A percentile compares a stretch with the other conserved stretches of the same genome.
phyloP scores from a whole-genome alignment of 2,329 filamentous ascomycete species.

The Blastomyces emzantsi region DNA sequence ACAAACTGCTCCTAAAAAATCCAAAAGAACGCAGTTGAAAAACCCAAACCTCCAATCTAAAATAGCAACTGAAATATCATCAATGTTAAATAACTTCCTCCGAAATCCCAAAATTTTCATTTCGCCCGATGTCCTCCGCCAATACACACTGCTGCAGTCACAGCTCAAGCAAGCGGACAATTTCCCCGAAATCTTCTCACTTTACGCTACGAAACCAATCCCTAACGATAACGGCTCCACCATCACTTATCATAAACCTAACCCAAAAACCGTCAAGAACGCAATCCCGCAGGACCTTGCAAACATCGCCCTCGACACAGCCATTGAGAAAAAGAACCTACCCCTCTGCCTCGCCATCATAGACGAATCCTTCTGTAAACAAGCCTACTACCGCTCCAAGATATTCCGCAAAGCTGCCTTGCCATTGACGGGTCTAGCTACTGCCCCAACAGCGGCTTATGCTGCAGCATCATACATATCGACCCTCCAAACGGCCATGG shows the following conservation, averaged over 20 bases:
- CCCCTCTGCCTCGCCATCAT: constrained; percentile 70
- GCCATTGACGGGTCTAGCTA: constrained; percentile 32
- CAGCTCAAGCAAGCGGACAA: constrained; percentile 63
- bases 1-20: constrained; percentile 25
- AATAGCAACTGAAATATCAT: constrained; percentile 40
- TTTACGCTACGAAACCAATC: constrained; percentile 76
- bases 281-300: constrained; percentile 65
- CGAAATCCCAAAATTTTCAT: constrained; percentile 71
- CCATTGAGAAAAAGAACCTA: constrained; percentile 70
- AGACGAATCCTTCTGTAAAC: constrained; percentile 46
- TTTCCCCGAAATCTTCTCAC: constrained; percentile 67
- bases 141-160: constrained; percentile 69
- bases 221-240: constrained; percentile 53
- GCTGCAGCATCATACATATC: constrained; percentile 59
- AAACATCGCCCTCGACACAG: constrained; percentile 64
- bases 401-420: constrained; percentile 36
- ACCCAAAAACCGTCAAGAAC: constrained; percentile 58
- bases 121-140: constrained; percentile 58
- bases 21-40: constrained; percentile 20
- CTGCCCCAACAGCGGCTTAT: constrained; percentile 44
- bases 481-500: constrained; percentile 64
- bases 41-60: constrained; percentile 27
- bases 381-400: constrained; percentile 37
- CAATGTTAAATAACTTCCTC: constrained; percentile 59
- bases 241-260: constrained; percentile 52